Conservation (phyloP, 1,284 basidiomycete genomes). For the Trichosporon sp. region DNA sequence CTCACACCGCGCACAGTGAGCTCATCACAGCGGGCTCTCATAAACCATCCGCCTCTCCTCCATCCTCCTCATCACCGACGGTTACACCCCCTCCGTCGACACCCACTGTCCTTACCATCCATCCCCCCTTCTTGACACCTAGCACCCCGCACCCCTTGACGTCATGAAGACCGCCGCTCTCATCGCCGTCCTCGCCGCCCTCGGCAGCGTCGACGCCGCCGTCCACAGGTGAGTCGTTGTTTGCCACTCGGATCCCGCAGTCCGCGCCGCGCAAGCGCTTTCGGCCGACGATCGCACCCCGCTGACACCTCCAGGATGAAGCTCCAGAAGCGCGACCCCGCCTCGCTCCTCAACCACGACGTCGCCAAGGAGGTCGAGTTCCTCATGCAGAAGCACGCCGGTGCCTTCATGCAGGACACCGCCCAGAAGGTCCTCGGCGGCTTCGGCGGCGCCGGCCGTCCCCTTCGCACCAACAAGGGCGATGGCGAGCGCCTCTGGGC, state of each 20-base stretch:
- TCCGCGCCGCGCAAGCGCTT: conserved; percentile 34
- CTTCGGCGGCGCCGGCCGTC: conserved; percentile 58
- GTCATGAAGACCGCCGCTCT: conserved; percentile 63
- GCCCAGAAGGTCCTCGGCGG: conserved; percentile 65
- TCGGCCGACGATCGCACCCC: conserved; percentile 18
- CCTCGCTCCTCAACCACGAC: conserved; percentile 51
- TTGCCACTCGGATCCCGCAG: conserved; percentile 6
- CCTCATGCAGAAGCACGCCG: conserved; percentile 77
- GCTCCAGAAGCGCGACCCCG: conserved; percentile 68
- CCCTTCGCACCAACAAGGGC: conserved; percentile 46
- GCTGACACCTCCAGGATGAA: conserved; percentile 59
- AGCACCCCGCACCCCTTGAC: background rate
- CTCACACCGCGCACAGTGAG: background rate
- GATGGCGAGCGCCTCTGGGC: conserved; percentile 74
- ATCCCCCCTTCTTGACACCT: conserved; percentile 7
- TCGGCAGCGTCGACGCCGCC: conserved; percentile 46
- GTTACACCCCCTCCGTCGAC: background rate
- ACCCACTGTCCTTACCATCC: conserved; percentile 12
- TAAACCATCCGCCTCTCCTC: background rate
- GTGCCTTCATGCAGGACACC: conserved; percentile 25
- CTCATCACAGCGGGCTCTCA: background rate
- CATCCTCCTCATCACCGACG: conserved; percentile 4
- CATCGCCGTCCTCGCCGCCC: conserved; percentile 65
- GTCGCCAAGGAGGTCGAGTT: conserved; percentile 67
- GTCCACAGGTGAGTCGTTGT: conserved; percentile 41